These are phyloP conservation scores for Xylariaceae sp. DNA, from an alignment of 2,329 filamentous ascomycete genomes.

Conservation along the genomic window DNA sequence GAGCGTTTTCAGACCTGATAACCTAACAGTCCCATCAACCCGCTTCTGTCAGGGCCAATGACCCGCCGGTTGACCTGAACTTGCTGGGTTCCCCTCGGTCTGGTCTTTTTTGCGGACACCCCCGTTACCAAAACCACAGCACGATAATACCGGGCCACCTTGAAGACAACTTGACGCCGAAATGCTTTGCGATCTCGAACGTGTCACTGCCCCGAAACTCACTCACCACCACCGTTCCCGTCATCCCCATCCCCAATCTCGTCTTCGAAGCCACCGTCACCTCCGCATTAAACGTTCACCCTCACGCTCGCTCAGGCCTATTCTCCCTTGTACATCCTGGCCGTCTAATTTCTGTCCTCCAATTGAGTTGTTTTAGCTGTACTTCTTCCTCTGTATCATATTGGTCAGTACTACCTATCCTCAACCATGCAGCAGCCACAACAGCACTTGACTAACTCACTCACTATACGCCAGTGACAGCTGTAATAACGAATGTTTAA, in stretches of 20 bases:
- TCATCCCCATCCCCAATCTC: conserved; percentile 19
- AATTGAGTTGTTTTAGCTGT: conserved; percentile 25
- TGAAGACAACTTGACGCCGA: conserved; percentile 29
- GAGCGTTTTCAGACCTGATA: conserved; percentile 17
- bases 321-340: too few relatives aligned
- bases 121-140: too few relatives aligned
- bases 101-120: too few relatives aligned
- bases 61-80: conserved; percentile 25
- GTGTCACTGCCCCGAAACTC: conserved; percentile 21
- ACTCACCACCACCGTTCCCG: conserved; percentile 7
- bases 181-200: conserved; percentile 30
- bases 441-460: conserved; percentile 19
- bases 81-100: conserved; percentile 15
- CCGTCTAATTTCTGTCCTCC: too few relatives aligned
- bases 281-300: background rate
- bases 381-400: conserved; percentile 36
- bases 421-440: conserved; percentile 26
- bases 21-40: conserved; percentile 18
- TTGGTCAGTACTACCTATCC: conserved; percentile 38
- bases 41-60: conserved; percentile 14
- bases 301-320: too few relatives aligned
- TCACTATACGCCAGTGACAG: conserved; percentile 21
- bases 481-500: conserved; percentile 32
- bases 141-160: too few relatives aligned
- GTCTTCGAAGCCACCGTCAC: conserved; percentile 16